phyloP scores from a whole-genome alignment of 2,329 filamentous ascomycete species.

The Colletotrichum euphorbiae region DNA sequence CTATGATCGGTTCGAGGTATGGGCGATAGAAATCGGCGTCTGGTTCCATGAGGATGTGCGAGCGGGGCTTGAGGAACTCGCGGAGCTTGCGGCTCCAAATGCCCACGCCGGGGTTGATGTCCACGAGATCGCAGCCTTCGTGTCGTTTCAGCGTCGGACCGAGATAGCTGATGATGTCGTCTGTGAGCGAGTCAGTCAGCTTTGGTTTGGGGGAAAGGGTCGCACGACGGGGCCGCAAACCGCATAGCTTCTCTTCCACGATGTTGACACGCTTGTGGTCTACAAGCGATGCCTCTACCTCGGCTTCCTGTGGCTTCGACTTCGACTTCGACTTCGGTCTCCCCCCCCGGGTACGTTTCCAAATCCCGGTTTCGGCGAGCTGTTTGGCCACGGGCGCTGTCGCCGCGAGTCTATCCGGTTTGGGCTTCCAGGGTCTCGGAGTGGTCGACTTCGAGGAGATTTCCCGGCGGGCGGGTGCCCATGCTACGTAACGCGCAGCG shows the following conservation, averaged over 20 bases:
- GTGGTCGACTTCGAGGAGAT: too few relatives aligned
- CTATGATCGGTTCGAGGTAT: constrained; percentile 70
- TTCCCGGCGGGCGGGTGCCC: too few relatives aligned
- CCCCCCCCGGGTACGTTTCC: neutral
- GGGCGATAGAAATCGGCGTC: constrained; percentile 68
- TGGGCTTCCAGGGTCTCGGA: too few relatives aligned
- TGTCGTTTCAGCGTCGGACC: constrained; percentile 75
- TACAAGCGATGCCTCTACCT: neutral
- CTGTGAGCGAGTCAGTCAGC: constrained; percentile 52
- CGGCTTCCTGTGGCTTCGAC: neutral
- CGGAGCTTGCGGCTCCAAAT: constrained; percentile 84
- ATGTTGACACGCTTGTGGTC: constrained; percentile 61
- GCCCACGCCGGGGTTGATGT: constrained; percentile 84
- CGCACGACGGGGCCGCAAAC: constrained; percentile 46
- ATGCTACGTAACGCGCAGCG: too few relatives aligned
- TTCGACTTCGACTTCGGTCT: neutral
- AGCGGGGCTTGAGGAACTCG: constrained; percentile 78
- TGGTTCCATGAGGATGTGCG: constrained; percentile 86
- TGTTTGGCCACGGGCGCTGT: constrained; percentile 1
- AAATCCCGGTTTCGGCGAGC: neutral
- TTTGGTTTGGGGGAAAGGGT: neutral
- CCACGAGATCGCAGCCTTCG: constrained; percentile 84
- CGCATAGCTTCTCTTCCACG: constrained; percentile 62
- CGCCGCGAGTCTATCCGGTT: too few relatives aligned
- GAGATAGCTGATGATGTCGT: constrained; percentile 78